Base-by-base conservation (phyloP, 495 filamentous ascomycete species). In the Trichoderma reesei region DNA sequence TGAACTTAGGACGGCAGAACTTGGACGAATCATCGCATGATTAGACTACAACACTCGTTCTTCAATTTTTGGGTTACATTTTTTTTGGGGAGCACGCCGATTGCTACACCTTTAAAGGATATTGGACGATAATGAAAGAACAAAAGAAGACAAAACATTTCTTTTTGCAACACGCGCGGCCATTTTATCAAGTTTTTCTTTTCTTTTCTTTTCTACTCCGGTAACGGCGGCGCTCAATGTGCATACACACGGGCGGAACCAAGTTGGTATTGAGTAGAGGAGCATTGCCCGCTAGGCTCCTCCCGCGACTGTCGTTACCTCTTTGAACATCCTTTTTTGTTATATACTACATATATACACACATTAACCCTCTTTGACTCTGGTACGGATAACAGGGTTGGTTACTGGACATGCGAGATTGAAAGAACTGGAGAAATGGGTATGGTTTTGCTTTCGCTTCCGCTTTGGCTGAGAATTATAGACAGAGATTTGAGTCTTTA, bases 1-100 rank as follows among this genome's bases (percentile, higher is more conserved):
- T 83, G 76, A 63, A 31, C 3, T 20, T 38, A 10, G 10, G 36
- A 61, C 39, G 59, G 18, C 20, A 34, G 26, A 11, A 36, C 13
- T 56, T 56, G 20, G 26, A 56, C 31, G 51, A 56, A 14, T 26
- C 20, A 48, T 34, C 33, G 51, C 51, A 56, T 56, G 51, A 36
- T 56, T 56, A 56, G 51, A 56, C 20, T 56, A 56, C 51, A 56
- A 56, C 51, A 11, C 31, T 56, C 51, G 51, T 56, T 56, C 20
- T 48, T 20, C 26, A 26, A 26, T 26, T 26, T 26, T 26, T 26
- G 26, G 26, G 26, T 26, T 26, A 26, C 26, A 26, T 26, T 18
- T 48, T 48, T 48, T 18, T 31, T 56, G 37, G 38, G 26, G 26
- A 26, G 51, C 51, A 26, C 56, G 39, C 36, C 13, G 59, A 31